These are phyloP conservation scores for Phaeomoniella chlamydospora DNA, from an alignment of 2,329 filamentous ascomycete genomes.

Conservation along the genomic window DNA sequence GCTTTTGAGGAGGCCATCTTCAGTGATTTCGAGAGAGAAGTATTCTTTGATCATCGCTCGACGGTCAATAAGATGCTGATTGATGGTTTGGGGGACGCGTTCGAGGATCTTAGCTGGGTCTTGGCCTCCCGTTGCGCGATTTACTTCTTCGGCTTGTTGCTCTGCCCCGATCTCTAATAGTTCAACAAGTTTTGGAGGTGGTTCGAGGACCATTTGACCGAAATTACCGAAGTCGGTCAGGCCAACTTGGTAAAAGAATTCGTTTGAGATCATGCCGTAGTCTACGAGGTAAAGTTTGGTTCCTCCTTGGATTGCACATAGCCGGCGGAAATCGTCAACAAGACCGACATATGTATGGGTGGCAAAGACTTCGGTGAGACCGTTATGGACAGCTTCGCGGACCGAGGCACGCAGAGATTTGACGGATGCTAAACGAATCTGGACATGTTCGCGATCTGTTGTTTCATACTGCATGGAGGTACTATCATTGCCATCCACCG, in stretches of 20 bases:
- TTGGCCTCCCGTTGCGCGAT: conserved; percentile 12
- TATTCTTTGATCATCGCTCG: conserved; percentile 86
- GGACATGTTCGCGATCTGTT: conserved; percentile 52
- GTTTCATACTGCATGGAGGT: conserved; percentile 50
- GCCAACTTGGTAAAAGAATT: conserved; percentile 92
- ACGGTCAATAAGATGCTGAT: conserved; percentile 54
- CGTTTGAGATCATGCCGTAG: conserved; percentile 72
- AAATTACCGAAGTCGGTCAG: conserved; percentile 95
- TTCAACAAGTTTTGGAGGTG: conserved; percentile 55
- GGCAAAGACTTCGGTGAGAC: conserved; percentile 74
- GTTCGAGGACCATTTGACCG: conserved; percentile 65
- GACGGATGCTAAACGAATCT: conserved; percentile 67
- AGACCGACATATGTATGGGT: conserved; percentile 87
- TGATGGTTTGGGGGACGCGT: conserved; percentile 51
- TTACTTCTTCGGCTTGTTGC: conserved; percentile 47
- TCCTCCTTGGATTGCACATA: conserved; percentile 86
- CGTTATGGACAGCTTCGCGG: conserved; percentile 66
- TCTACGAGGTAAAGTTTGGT: conserved; percentile 87
- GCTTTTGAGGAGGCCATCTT: conserved; percentile 58
- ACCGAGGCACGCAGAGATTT: conserved; percentile 73
- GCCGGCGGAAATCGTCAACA: conserved; percentile 70
- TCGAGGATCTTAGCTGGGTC: conserved; percentile 35
- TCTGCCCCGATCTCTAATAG: conserved; percentile 61
- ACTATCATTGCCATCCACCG: background rate
- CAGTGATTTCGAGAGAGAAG: conserved; percentile 72